These are phyloP conservation scores for Colletotrichum gigasporum DNA, from an alignment of 2,329 filamentous ascomycete species.

Conservation along the genomic window DNA sequence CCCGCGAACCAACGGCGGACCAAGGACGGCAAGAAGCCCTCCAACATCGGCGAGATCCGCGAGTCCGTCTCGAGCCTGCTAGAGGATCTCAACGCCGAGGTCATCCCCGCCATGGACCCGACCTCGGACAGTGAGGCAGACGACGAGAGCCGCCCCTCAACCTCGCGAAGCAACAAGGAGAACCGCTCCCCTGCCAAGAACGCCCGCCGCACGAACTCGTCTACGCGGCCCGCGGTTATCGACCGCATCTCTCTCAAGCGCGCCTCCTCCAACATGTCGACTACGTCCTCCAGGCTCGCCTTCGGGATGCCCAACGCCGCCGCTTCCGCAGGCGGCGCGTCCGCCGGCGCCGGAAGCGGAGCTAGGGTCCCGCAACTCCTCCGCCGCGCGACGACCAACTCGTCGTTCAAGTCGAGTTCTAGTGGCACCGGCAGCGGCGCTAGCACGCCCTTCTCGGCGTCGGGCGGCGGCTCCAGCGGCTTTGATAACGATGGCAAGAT, in stretches of 20 bases:
- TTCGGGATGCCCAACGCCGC: constrained; percentile 56
- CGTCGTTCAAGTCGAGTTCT: constrained; percentile 50
- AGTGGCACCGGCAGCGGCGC: constrained; percentile 17
- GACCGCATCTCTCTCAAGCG: constrained; percentile 80
- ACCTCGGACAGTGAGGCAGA: constrained; percentile 60
- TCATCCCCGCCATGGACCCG: constrained; percentile 58
- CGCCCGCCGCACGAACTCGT: constrained; percentile 44
- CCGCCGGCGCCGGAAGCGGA: constrained; percentile 48
- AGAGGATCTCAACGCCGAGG: constrained; percentile 68
- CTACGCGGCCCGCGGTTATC: constrained; percentile 63
- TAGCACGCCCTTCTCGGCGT: constrained; percentile 6
- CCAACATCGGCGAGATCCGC: constrained; percentile 81
- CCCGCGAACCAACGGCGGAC: constrained; percentile 71
- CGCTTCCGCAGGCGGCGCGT: constrained; percentile 47
- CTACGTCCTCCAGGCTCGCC: constrained; percentile 57
- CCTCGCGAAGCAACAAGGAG: constrained; percentile 57
- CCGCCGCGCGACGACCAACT: constrained; percentile 77
- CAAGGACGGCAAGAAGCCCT: constrained; percentile 71
- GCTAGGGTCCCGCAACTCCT: constrained; percentile 76
- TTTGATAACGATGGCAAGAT: constrained; percentile 62
- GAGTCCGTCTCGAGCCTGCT: constrained; percentile 86
- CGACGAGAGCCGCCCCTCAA: constrained; percentile 50
- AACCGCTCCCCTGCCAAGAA: constrained; percentile 46
- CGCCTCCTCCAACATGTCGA: constrained; percentile 47
- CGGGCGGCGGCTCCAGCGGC: constrained; percentile 25